Evolutionary conservation across 352 stramenopile species (phyloP).

Genomic region (Saprolegnia parasitica): DNA sequence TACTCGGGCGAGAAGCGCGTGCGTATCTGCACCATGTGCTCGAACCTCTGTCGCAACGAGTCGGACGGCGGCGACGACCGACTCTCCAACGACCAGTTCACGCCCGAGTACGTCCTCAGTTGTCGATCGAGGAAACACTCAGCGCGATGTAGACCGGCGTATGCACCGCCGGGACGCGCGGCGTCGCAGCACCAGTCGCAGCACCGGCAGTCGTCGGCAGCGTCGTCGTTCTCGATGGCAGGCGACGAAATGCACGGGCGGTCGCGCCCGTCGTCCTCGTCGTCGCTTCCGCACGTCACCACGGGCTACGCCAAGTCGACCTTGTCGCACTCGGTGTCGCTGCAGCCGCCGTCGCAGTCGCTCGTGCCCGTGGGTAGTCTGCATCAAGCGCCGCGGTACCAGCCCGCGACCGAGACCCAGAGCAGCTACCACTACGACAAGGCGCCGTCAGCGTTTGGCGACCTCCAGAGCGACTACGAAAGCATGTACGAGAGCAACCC

Average conservation of each 20-base stretch:
- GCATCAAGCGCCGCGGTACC: neutral
- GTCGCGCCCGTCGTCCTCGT: neutral
- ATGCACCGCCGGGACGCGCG: neutral
- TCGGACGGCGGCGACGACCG: neutral
- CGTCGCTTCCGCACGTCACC: neutral
- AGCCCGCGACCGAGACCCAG: neutral
- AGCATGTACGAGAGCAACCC: conserved; percentile 28
- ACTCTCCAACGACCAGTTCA: conserved; percentile 4
- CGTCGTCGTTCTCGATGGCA: neutral
- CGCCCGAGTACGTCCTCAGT: neutral
- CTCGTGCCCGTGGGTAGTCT: no score
- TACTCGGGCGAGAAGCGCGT: conserved; percentile 73
- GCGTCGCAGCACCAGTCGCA: neutral
- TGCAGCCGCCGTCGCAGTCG: neutral
- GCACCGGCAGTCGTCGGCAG: neutral
- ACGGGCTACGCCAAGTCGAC: neutral
- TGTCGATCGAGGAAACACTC: neutral
- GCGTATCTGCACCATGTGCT: conserved; percentile 80
- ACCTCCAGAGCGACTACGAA: conserved; percentile 4
- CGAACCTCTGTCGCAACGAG: conserved; percentile 31
- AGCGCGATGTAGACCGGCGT: neutral
- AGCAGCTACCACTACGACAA: neutral
- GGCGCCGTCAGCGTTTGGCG: neutral
- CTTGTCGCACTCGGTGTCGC: neutral
- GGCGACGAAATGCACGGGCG: neutral